These are phyloP conservation scores for Hemisphaericaspora xylofermentans DNA, from an alignment of 1,139 yeast species.

Conservation along the genomic window DNA sequence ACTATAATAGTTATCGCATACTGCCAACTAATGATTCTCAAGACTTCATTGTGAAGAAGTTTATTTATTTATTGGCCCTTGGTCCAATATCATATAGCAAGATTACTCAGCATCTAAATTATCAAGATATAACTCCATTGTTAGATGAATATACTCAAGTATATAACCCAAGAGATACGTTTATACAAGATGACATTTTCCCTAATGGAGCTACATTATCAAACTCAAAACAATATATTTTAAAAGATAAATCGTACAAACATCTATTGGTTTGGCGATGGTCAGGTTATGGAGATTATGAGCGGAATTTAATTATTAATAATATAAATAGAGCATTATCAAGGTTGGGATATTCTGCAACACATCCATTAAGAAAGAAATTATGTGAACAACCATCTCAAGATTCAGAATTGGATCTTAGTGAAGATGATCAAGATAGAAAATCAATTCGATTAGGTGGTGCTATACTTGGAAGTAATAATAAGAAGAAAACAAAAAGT, in stretches of 20 bases:
- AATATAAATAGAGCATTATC: conserved; percentile 43
- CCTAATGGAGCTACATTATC: conserved; percentile 19
- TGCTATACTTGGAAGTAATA: conserved; percentile 10
- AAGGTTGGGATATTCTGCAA: conserved; percentile 43
- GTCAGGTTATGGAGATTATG: conserved; percentile 31
- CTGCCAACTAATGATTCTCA: conserved; percentile 21
- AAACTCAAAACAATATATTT: conserved; percentile 18
- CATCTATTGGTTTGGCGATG: conserved; percentile 44
- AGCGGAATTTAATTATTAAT: conserved; percentile 31
- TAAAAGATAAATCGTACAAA: conserved; percentile 45
- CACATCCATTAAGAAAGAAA: conserved; percentile 45
- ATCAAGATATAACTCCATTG: conserved; percentile 12
- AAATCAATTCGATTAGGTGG: conserved; percentile 17
- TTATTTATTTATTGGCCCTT: conserved; percentile 36
- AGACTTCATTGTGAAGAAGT: conserved; percentile 22
- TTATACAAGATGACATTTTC: conserved; percentile 33
- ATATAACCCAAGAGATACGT: conserved; percentile 33
- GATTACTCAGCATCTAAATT: conserved; percentile 11
- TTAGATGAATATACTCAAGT: conserved; percentile 26
- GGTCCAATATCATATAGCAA: conserved; percentile 33
- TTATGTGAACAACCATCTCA: conserved; percentile 19
- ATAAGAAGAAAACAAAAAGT: conserved; percentile 2
- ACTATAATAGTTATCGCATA: conserved; percentile 16
- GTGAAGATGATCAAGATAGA: conserved; percentile 4
- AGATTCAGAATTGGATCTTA: conserved; percentile 4